Evolutionary conservation across 164 flowering plant species (phyloP).

Genomic region (Hamamelis virginiana): DNA sequence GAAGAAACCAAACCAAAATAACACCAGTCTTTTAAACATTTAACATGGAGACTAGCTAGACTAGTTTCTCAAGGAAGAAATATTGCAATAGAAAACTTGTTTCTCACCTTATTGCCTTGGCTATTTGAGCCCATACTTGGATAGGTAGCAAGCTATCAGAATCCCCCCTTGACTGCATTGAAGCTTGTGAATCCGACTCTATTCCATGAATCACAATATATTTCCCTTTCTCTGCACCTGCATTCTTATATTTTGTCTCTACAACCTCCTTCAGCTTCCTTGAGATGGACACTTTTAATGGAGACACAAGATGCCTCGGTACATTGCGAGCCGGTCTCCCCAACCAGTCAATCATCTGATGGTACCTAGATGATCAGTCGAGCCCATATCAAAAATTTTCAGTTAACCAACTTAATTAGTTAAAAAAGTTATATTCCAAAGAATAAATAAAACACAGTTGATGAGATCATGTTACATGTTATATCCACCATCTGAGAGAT

Average conservation of each 20-base stretch:
- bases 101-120: conserved; percentile 52
- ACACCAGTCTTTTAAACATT: too few relatives aligned
- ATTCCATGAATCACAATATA: conserved; percentile 82
- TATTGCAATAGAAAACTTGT: too few relatives aligned
- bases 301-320: conserved; percentile 68
- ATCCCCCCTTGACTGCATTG: conserved; percentile 89
- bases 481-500: conserved; percentile 78
- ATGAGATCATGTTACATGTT: too few relatives aligned
- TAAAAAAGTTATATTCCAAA: too few relatives aligned
- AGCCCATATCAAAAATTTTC: background rate
- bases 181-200: conserved; percentile 73
- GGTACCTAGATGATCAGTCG: conserved; percentile 47
- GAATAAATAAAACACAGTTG: too few relatives aligned
- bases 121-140: conserved; percentile 66
- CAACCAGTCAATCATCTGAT: conserved; percentile 82
- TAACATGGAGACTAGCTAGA: too few relatives aligned
- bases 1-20: too few relatives aligned
- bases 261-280: conserved; percentile 72
- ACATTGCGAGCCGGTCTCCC: conserved; percentile 65
- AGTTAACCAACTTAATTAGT: too few relatives aligned
- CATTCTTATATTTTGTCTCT: conserved; percentile 57
- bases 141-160: conserved; percentile 81
- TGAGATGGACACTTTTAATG: conserved; percentile 69
- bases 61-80: too few relatives aligned
- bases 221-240: conserved; percentile 74